Percentiles rank a stretch among this genome's conserved stretches.
phyloP scores from a whole-genome alignment of 2,329 filamentous ascomycete genomes.

The Fusarium xylarioides region DNA sequence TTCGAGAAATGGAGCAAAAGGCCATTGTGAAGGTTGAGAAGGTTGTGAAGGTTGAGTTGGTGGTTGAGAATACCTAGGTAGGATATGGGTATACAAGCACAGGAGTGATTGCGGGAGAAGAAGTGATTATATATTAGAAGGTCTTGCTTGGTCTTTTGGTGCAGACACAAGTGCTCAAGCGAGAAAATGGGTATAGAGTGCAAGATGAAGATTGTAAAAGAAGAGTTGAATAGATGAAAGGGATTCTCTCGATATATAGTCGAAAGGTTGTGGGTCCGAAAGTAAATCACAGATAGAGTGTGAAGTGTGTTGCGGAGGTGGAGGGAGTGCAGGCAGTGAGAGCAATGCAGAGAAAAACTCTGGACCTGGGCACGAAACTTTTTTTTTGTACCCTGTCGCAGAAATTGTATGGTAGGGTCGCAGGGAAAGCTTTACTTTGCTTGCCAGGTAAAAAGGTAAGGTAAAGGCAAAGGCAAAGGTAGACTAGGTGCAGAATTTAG shows the following conservation, averaged over 20 bases:
- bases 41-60: constrained; percentile 36
- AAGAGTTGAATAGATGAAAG: constrained; percentile 18
- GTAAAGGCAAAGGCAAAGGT: background rate
- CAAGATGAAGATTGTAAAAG: constrained; percentile 13
- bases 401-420: constrained; percentile 23
- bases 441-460: background rate
- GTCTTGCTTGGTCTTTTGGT: background rate
- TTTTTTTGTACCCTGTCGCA: background rate
- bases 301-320: constrained; percentile 22
- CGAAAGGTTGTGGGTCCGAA: constrained; percentile 29
- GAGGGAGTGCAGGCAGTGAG: constrained; percentile 14
- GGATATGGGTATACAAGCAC: background rate
- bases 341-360: constrained; percentile 28
- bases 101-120: background rate
- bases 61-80: background rate
- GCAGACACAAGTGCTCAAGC: background rate
- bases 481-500: constrained; percentile 41
- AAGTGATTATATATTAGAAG: constrained; percentile 15
- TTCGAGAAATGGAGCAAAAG: constrained; percentile 44
- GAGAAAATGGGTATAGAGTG: constrained; percentile 5
- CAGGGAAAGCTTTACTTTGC: constrained; percentile 24
- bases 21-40: constrained; percentile 46
- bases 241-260: constrained; percentile 40
- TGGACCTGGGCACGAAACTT: constrained; percentile 23
- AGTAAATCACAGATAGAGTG: constrained; percentile 24